Evolutionary conservation across 805 yeast species (phyloP), one percentile per base, ranked within the genome.

Genomic region (Wickerhamiella hasegawae): DNA sequence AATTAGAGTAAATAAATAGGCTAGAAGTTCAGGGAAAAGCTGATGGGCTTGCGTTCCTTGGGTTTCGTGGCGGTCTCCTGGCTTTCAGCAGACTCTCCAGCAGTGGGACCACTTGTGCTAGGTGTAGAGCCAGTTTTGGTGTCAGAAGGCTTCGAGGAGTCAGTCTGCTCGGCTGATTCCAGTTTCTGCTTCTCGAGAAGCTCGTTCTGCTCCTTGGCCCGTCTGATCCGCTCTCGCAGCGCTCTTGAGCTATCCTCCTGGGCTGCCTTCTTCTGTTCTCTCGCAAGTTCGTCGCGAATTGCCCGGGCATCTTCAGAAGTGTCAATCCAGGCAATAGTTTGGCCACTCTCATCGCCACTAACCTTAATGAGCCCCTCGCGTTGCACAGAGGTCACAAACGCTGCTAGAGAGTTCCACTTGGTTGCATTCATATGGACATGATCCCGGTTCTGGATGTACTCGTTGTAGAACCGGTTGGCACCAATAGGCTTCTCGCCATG

Each of bases 371-470:
- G 51, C 0, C 81, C 80, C 15, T 62, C 58, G 10, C 62, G 58
- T 1, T 73, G 76, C 43, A 85, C 55, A 43, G 70, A 59, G 39
- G 69, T 66, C 16, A 82, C 65, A 49, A 87, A 82, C 28, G 70
- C 66, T 0, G 83, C 68, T 32, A 90, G 56, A 2, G 78, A 68
- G 3, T 65, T 54, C 82, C 92, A 90, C 39, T 65, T 65, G 1
- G 98, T 90, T 2, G 96, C 74, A 46, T 83, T 84, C 76, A 90
- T 71, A 54, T 87, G 98, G 9, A 84, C 61, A 54, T 90, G 97
- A 38, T 80, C 71, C 47, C 71, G 71, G 52, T 87, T 81, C 40
- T 69, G 66, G 38, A 90, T 87, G 49, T 77, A 77, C 51, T 85
- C 95, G 49, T 85, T 93, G 59, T 90, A 90, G 48, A 82, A 83